Percentiles rank a stretch among this genome's conserved stretches.
These are phyloP conservation scores for Shiraia sp. DNA, from an alignment of 2,329 filamentous ascomycete genomes.

Conservation along the genomic window DNA sequence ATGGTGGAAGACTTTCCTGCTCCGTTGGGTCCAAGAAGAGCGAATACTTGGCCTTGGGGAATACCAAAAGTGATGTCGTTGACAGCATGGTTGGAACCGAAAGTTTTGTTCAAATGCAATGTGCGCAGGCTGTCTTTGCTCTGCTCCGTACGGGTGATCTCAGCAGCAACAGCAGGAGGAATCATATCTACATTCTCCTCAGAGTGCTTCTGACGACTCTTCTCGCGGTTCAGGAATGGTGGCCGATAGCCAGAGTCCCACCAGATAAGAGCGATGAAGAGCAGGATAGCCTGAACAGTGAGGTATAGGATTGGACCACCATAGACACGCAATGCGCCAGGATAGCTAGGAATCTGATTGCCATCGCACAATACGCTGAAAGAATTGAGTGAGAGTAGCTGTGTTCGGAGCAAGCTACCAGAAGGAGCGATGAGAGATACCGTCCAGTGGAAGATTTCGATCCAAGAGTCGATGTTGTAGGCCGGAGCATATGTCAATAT, in stretches of 20 bases:
- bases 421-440: conserved; percentile 76
- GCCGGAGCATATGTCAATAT: conserved; percentile 76
- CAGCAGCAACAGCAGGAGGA: conserved; percentile 64
- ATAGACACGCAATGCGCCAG: conserved; percentile 72
- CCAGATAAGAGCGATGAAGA: conserved; percentile 77
- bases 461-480: conserved; percentile 66
- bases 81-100: conserved; percentile 74
- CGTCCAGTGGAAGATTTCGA: conserved; percentile 74
- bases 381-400: conserved; percentile 79
- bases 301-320: conserved; percentile 86
- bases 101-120: conserved; percentile 77
- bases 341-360: conserved; percentile 65
- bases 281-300: conserved; percentile 69
- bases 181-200: conserved; percentile 50
- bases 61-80: conserved; percentile 87
- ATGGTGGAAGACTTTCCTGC: conserved; percentile 92
- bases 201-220: conserved; percentile 43
- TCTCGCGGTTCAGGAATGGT: conserved; percentile 52
- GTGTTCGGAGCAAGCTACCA: conserved; percentile 71
- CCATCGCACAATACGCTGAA: conserved; percentile 77
- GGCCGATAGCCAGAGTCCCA: conserved; percentile 72
- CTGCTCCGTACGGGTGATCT: conserved; percentile 65
- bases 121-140: conserved; percentile 74
- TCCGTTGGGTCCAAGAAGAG: conserved; percentile 85
- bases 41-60: conserved; percentile 79